Evolutionary conservation across 2,329 filamentous ascomycete species (phyloP).

Genomic region (Aspergillus spinulosporus): DNA sequence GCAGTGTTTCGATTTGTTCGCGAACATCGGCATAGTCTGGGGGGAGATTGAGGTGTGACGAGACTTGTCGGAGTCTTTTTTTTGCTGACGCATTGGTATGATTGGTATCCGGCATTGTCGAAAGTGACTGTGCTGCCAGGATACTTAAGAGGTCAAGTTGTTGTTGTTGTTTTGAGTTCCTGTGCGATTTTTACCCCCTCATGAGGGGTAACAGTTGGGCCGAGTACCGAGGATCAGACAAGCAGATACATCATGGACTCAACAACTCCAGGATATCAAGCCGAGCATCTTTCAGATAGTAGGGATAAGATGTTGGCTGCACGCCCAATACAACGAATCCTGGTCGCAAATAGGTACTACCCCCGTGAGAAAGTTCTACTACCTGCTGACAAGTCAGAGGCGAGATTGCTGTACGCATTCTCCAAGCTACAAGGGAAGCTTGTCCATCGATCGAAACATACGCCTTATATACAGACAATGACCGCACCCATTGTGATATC

Average conservation of each 20-base stretch:
- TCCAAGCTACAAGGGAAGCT: conserved; percentile 61
- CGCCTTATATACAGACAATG: conserved; percentile 56
- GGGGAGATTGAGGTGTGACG: conserved; percentile 51
- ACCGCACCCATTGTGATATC: conserved; percentile 56
- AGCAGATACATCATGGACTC: background rate
- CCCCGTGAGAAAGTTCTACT: background rate
- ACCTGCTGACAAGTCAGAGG: conserved; percentile 47
- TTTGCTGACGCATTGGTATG: conserved; percentile 31
- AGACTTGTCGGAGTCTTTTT: conserved; percentile 51
- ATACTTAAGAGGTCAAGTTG: background rate
- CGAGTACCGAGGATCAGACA: conserved; percentile 19
- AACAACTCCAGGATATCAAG: background rate
- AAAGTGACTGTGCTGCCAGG: no score
- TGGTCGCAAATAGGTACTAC: conserved; percentile 55
- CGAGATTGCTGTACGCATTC: conserved; percentile 64
- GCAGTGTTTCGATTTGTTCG: conserved; percentile 55
- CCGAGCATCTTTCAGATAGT: no score
- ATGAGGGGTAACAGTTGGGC: conserved; percentile 23
- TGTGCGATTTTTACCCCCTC: background rate
- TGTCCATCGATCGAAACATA: conserved; percentile 52
- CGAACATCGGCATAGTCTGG: conserved; percentile 64
- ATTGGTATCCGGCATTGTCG: conserved; percentile 18
- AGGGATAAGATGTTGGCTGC: conserved; percentile 1
- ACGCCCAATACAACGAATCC: conserved; percentile 48
- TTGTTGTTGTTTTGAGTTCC: background rate